These are phyloP conservation scores for Cladophialophora bantiana DNA, from an alignment of 2,329 filamentous ascomycete genomes.

Conservation along the genomic window DNA sequence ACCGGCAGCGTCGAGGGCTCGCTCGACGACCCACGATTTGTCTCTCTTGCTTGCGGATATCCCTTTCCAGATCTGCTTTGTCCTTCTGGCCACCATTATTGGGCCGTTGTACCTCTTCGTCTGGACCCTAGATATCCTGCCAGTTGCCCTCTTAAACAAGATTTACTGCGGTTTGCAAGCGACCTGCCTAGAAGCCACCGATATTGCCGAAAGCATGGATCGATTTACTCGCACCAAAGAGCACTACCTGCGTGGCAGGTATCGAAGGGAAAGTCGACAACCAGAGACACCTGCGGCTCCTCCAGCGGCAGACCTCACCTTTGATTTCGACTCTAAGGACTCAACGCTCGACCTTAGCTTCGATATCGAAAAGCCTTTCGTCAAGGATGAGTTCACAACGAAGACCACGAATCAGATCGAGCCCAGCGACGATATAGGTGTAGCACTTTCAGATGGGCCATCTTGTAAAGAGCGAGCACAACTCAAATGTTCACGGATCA, in stretches of 20 bases:
- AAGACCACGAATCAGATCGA: not conserved
- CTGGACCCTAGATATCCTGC: slow-evolving; percentile 2
- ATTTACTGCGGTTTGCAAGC: not conserved
- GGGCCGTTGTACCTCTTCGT: slow-evolving; percentile 19
- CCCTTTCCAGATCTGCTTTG: slow-evolving; percentile 20
- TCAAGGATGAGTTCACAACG: not conserved
- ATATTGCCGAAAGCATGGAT: slow-evolving; percentile 7
- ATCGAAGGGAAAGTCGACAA: not conserved
- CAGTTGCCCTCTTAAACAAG: not conserved
- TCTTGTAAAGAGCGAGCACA: not conserved
- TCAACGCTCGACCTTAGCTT: slow-evolving; percentile 15
- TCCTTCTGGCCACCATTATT: slow-evolving; percentile 5
- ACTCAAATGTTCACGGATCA: not conserved
- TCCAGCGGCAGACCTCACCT: not conserved
- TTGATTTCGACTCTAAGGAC: slow-evolving; percentile 22
- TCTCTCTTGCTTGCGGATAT: not conserved
- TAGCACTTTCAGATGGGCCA: slow-evolving; percentile 6
- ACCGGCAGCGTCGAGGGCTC: not conserved
- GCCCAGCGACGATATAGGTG: not conserved
- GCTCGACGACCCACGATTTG: not conserved
- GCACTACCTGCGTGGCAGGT: slow-evolving; percentile 1
- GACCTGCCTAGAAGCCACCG: not conserved
- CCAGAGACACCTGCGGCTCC: not conserved
- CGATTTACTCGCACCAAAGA: slow-evolving; percentile 9
- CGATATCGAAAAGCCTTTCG: not conserved